Percentiles rank a stretch among this genome's conserved stretches.
phyloP scores from a whole-genome alignment of 768 basidiomycete species.

The Mycena floridula region DNA sequence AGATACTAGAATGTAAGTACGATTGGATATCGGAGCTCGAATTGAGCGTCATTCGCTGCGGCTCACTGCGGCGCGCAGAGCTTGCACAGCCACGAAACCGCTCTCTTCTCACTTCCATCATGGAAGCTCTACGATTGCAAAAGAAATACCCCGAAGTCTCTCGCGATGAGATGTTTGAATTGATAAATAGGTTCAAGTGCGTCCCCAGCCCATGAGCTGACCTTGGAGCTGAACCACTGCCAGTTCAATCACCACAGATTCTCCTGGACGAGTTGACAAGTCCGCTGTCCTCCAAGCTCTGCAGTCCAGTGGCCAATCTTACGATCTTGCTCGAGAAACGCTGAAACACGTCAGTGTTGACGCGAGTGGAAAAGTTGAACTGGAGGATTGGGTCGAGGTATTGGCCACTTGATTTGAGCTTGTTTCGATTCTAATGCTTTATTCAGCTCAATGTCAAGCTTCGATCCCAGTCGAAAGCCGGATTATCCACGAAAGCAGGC shows the following conservation, averaged over 20 bases:
- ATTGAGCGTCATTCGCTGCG: too few species aligned
- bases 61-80: too few species aligned
- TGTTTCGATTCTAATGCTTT: constrained; percentile 7
- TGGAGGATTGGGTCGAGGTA: constrained; percentile 98
- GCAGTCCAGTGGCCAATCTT: constrained; percentile 78
- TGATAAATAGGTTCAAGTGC: constrained; percentile 95
- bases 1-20: too few species aligned
- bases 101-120: constrained; percentile 28
- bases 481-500: constrained; percentile 64
- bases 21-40: too few species aligned
- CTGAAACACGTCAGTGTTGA: constrained; percentile 93
- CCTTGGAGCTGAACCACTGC: constrained; percentile 2
- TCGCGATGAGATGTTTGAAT: constrained; percentile 90
- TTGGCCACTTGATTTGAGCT: constrained; percentile 15
- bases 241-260: constrained; percentile 72
- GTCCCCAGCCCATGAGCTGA: constrained; percentile 22
- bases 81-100: too few species aligned
- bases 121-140: constrained; percentile 83
- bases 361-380: constrained; percentile 90
- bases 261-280: constrained; percentile 81
- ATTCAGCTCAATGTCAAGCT: constrained; percentile 78
- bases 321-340: constrained; percentile 84
- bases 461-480: constrained; percentile 39
- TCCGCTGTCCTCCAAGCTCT: constrained; percentile 72
- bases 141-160: constrained; percentile 91